phyloP scores from a whole-genome alignment of 805 yeast genomes.

The Wickerhamiella bombiphila region DNA sequence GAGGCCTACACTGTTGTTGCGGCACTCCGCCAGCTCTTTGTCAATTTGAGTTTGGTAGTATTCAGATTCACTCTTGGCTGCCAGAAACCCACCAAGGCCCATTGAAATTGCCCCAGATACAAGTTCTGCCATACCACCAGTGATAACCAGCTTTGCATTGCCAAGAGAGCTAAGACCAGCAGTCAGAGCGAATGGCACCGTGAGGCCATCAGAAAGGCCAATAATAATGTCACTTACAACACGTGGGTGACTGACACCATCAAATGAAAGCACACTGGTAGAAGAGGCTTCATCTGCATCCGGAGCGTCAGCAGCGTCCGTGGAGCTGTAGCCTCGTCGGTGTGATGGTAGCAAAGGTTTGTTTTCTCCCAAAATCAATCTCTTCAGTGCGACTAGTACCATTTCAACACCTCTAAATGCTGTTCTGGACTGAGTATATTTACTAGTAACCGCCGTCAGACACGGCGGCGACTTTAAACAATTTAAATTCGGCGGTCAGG shows the following conservation, averaged over 20 bases:
- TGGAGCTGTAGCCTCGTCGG: conserved; percentile 3
- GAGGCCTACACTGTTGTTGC: conserved; percentile 25
- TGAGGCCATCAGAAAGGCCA: conserved; percentile 88
- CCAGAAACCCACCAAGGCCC: conserved; percentile 95
- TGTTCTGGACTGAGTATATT: background rate
- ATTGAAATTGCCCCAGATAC: conserved; percentile 94
- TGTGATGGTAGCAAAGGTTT: conserved; percentile 22
- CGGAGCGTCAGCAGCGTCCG: conserved; percentile 10
- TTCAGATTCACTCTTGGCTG: conserved; percentile 69
- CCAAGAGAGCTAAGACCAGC: conserved; percentile 92
- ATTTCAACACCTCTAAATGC: conserved; percentile 7
- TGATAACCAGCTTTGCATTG: conserved; percentile 74
- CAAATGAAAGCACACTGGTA: conserved; percentile 13
- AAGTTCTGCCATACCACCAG: conserved; percentile 96
- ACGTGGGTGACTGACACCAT: conserved; percentile 41
- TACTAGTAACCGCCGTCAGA: background rate
- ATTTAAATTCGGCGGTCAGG: too few relatives aligned
- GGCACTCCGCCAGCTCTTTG: conserved; percentile 19
- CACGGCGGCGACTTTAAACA: too few relatives aligned
- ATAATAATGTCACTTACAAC: conserved; percentile 87
- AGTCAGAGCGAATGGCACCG: conserved; percentile 97
- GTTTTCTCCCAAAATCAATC: conserved; percentile 18
- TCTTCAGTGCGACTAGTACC: conserved; percentile 24
- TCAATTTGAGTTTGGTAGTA: conserved; percentile 19
- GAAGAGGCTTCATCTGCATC: conserved; percentile 11